Percentiles rank a stretch among this genome's conserved stretches.
Evolutionary conservation across 176 grass and related monocot genomes (phyloP).

Genomic region (Phyllostachys edulis): DNA sequence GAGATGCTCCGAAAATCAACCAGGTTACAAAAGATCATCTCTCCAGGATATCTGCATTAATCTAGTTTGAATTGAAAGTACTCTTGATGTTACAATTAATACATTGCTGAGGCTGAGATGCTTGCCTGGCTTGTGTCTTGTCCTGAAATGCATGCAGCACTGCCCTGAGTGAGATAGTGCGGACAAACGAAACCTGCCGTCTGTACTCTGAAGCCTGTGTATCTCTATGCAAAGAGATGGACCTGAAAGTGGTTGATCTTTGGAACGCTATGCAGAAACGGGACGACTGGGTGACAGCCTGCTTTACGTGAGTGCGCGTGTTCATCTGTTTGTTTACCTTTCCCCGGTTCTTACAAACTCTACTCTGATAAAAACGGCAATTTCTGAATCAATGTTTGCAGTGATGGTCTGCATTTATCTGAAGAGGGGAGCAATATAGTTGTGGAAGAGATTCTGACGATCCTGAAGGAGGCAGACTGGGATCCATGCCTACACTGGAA

Average conservation of each 20-base stretch:
- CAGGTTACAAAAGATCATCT: constrained; percentile 32
- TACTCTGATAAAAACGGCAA: too few relatives aligned
- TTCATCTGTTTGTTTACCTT: neutral
- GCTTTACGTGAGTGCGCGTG: constrained; percentile 64
- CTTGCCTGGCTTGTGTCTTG: neutral
- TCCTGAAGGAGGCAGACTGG: constrained; percentile 84
- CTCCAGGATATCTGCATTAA: neutral
- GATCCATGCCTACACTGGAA: constrained; percentile 81
- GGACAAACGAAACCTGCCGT: constrained; percentile 62
- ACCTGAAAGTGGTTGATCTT: constrained; percentile 78
- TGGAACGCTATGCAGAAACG: constrained; percentile 66
- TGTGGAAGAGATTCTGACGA: constrained; percentile 29
- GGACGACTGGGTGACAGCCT: constrained; percentile 59
- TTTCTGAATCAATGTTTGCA: too few relatives aligned
- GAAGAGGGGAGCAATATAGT: constrained; percentile 38
- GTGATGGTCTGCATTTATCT: constrained; percentile 62
- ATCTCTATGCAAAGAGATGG: constrained; percentile 71
- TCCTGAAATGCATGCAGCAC: constrained; percentile 39
- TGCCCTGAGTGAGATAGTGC: constrained; percentile 53
- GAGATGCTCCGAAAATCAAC: constrained; percentile 47
- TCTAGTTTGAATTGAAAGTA: neutral
- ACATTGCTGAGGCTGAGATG: neutral
- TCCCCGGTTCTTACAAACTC: too few relatives aligned
- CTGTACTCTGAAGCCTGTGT: constrained; percentile 73
- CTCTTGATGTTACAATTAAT: neutral